Evolutionary conservation across 495 filamentous ascomycete genomes (phyloP).

Genomic region (Durotheca rogersii): DNA sequence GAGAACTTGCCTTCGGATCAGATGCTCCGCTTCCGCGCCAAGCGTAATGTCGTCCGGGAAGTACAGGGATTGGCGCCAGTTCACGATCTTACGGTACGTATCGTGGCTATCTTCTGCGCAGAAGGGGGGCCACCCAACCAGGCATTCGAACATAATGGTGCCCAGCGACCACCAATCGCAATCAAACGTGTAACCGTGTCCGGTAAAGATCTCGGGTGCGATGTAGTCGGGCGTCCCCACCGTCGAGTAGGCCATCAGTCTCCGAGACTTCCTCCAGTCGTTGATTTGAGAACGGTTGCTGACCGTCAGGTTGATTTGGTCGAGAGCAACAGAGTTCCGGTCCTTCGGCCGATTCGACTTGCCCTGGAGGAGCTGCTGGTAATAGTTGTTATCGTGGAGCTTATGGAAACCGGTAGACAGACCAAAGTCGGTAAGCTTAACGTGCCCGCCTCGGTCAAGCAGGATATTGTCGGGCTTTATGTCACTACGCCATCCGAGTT

Average conservation of each 20-base stretch:
- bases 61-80: constrained; percentile 92
- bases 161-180: constrained; percentile 99
- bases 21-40: constrained; percentile 78
- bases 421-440: constrained; percentile 98
- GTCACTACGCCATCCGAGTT: constrained; percentile 60
- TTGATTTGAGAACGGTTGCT: constrained; percentile 96
- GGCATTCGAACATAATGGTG: constrained; percentile 99
- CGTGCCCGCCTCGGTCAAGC: constrained; percentile 89
- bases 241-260: constrained; percentile 95
- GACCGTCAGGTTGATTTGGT: constrained; percentile 97
- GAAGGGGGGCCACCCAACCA: constrained; percentile 98
- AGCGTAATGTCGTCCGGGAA: constrained; percentile 94
- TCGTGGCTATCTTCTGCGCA: constrained; percentile 96
- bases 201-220: constrained; percentile 95
- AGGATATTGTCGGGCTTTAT: constrained; percentile 99
- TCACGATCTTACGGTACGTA: constrained; percentile 98
- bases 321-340: constrained; percentile 88
- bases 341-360: constrained; percentile 74
- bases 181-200: constrained; percentile 89
- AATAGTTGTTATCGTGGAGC: constrained; percentile 96
- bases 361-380: constrained; percentile 87
- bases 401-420: constrained; percentile 97
- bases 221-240: constrained; percentile 99
- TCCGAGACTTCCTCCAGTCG: constrained; percentile 94
- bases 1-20: constrained; percentile 73